Evolutionary conservation across 2,329 filamentous ascomycete genomes (phyloP), one percentile per base, ranked within the genome.

Genomic region (Talaromyces sp.): DNA sequence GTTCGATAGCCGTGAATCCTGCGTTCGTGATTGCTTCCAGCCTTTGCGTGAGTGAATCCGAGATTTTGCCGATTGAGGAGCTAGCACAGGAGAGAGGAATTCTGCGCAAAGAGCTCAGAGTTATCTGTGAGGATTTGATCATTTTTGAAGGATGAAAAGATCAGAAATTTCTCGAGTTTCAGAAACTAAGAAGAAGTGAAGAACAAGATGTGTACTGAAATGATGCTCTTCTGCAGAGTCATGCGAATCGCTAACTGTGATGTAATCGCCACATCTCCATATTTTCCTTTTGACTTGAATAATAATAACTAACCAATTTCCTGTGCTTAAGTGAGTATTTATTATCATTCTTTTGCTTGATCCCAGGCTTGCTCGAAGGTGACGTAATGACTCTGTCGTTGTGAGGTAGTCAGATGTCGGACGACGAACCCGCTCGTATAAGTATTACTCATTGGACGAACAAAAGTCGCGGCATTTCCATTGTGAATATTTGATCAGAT

Each of bases 1-100:
- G 81, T 71, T 92, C 89, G 59, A 92, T 85, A 13, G 80, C 87
- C 10, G 79, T 74, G 69, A 91, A 78, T 6, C 73, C 72, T 3
- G 75, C 74, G 37, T 64, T 58, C 31, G 69, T 63, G 33, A 78
- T 75, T 37, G 74, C 71, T 62, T 73, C 62, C 7, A 78, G 71
- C 53, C 73, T 77, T 10, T 63, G 63, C 1, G 71, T 69, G 3
- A 78, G 67, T 0, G 69, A 69, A 60, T 76, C 69, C 28, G 64
- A 65, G 4, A 66, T 59, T 9, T 66, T 61, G 17, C 74, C 75
- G 37, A 78, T 74, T 10, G 75, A 78, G 63, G 75, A 77, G 28
- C 73, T 72, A 9, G 76, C 75, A 55, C 73, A 78, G 56, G 74
- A 66, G 21, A 73, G 66, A 22, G 73, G 70, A 41, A 77, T 70